Evolutionary conservation across 352 stramenopile genomes (phyloP), one percentile per base, ranked within the genome.

Genomic region (Phytophthora syringae): DNA sequence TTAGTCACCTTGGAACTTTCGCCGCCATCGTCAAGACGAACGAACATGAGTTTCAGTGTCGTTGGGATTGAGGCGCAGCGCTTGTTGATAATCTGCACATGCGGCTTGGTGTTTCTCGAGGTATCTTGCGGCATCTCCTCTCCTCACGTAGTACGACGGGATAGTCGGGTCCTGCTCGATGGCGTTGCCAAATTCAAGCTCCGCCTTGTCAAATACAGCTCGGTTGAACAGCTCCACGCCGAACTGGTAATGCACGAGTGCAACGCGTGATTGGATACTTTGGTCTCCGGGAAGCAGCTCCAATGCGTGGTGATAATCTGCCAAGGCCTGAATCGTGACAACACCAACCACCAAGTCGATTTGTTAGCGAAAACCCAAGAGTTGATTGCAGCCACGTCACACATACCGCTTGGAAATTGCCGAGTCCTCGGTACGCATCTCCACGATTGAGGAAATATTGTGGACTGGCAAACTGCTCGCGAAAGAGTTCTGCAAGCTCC

Each of bases 191-290:
- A 78, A 77, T 60, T 94, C 88, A n/a, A 94, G 48, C 45, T 92
- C 84, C 5, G 86, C 86, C 51, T 84, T 88, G 43, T 90, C 71
- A 34, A 94, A 95, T 48, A 80, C 72, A 13, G 68, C 83, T 51
- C 71, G 62, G 52, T 94, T 94, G 70, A 94, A 93, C 6, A 92
- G 60, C 27, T 92, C 74, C 25, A 94, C 77, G 16, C 88, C 86
- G 53, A 95, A 93, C 24, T 91, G 79, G 58, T 93, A 95, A 58
- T 93, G 86, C 27, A 95, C 82, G 32, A 93, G 68, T 7, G 79
- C 82, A 5, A 94, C 74, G 10, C 86, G 77, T 9, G 86, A 80
- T 24, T 82, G 70, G 16, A 93, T 76, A 2, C 77, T 76, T n/a
- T 65, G 61, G 37, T 67, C 81, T 12, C 79, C 74, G 1, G 79